Conservation (phyloP, 2,329 filamentous ascomycete species). For the Dactylellina cionopaga region DNA sequence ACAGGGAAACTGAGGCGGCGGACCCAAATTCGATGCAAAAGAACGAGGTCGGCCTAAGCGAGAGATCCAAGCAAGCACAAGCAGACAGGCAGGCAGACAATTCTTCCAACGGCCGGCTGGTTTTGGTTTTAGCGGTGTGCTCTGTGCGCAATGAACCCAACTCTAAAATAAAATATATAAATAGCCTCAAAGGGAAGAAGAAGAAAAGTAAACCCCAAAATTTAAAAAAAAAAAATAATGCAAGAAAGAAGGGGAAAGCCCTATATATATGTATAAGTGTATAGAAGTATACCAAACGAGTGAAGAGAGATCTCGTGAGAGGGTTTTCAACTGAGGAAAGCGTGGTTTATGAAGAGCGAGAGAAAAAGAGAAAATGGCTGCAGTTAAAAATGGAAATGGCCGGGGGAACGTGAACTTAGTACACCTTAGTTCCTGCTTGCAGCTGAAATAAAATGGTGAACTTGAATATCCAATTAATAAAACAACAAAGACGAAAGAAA, state of each 20-base stretch:
- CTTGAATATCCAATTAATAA: conserved; percentile 1
- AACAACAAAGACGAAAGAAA: neutral
- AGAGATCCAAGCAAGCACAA: conserved; percentile 50
- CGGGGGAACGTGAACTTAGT: conserved; percentile 50
- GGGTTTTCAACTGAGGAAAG: conserved; percentile 15
- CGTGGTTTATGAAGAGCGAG: conserved; percentile 43
- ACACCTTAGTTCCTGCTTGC: too few species aligned
- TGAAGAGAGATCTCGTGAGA: conserved; percentile 2
- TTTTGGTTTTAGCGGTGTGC: too few species aligned
- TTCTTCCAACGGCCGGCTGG: conserved; percentile 31
- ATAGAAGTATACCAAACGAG: conserved; percentile 8
- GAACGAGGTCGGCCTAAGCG: conserved; percentile 41
- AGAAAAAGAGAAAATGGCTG: too few species aligned
- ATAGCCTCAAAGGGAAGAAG: too few species aligned
- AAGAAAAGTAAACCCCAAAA: too few species aligned
- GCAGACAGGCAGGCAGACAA: too few species aligned
- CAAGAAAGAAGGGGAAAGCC: neutral
- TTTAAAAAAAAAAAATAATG: neutral
- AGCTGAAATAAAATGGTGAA: conserved; percentile 30
- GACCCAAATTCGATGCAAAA: conserved; percentile 11
- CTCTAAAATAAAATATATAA: too few species aligned
- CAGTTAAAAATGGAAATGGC: conserved; percentile 53
- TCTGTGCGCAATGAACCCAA: too few species aligned
- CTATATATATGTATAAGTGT: neutral
- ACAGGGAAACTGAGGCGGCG: conserved; percentile 45